Evolutionary conservation across 1,284 basidiomycete species (phyloP).

Genomic region (Mycosarcoma maydis): DNA sequence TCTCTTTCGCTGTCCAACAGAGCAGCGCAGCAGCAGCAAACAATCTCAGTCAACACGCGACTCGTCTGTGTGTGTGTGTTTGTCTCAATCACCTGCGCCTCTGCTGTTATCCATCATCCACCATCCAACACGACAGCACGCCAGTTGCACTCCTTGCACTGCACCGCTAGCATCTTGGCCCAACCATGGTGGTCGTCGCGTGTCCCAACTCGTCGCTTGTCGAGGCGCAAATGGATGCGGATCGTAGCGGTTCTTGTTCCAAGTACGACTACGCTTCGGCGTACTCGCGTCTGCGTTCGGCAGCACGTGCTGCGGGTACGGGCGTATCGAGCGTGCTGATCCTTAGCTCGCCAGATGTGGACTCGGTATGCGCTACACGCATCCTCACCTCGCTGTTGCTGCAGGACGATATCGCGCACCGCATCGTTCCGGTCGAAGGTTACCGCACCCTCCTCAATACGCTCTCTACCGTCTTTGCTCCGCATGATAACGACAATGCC

Average conservation of each 20-base stretch:
- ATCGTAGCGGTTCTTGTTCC: slow-evolving; percentile 13
- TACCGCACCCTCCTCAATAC: slow-evolving; percentile 68
- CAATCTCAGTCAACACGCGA: neutral
- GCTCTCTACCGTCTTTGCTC: slow-evolving; percentile 32
- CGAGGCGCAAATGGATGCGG: slow-evolving; percentile 29
- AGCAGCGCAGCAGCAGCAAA: neutral
- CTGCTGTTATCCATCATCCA: neutral
- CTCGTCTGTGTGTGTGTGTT: neutral
- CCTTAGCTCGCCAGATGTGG: slow-evolving; percentile 86
- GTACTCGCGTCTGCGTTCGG: slow-evolving; percentile 52
- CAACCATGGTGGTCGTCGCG: slow-evolving; percentile 44
- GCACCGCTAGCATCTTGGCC: no score
- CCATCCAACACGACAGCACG: no score
- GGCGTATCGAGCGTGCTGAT: slow-evolving; percentile 73
- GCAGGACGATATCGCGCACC: slow-evolving; percentile 91
- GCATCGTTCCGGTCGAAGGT: slow-evolving; percentile 89
- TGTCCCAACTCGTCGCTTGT: slow-evolving; percentile 39
- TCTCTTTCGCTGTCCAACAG: neutral
- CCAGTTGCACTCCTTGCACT: no score
- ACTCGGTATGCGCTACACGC: slow-evolving; percentile 85
- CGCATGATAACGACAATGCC: slow-evolving; percentile 13
- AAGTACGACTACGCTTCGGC: slow-evolving; percentile 58
- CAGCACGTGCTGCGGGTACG: slow-evolving; percentile 31
- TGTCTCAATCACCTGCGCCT: neutral
- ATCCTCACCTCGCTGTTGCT: slow-evolving; percentile 90